Conservation (phyloP, 163 green algal genomes). For the Smithsoniella earleae region DNA sequence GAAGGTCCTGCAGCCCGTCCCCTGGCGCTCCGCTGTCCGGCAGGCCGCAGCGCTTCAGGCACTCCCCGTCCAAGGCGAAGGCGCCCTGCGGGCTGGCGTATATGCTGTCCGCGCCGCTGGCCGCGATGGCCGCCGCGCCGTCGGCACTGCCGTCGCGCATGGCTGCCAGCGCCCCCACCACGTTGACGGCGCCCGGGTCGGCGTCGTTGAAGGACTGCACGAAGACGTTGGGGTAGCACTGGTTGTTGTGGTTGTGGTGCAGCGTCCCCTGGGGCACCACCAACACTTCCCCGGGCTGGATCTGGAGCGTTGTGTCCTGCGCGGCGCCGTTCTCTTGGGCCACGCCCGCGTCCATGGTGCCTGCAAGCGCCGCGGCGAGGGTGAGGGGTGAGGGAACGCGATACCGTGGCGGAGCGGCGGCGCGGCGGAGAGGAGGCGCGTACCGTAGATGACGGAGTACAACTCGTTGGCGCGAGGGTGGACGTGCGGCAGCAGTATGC, state of each 20-base stretch:
- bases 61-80: constrained; percentile 6
- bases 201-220: constrained; percentile 11
- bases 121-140: constrained; percentile 10
- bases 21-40: background rate
- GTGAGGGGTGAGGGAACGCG: background rate
- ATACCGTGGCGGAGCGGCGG: background rate
- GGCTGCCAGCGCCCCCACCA: constrained; percentile 18
- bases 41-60: constrained; percentile 13
- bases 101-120: background rate
- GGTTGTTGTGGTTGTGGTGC: constrained; percentile 24
- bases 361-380: background rate
- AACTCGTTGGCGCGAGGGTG: constrained; percentile 25
- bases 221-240: constrained; percentile 15
- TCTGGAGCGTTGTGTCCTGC: constrained; percentile 19
- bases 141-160: background rate
- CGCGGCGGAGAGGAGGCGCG: background rate
- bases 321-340: constrained; percentile 20
- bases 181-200: constrained; percentile 20
- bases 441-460: constrained; percentile 27
- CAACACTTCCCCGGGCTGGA: constrained; percentile 19
- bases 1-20: constrained; percentile 8
- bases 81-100: background rate
- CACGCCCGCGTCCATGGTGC: constrained; percentile 14
- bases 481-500: constrained; percentile 3
- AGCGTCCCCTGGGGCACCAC: constrained; percentile 13